These are phyloP conservation scores for Haplographium delicatum DNA, from an alignment of 495 filamentous ascomycete species.

Conservation along the genomic window DNA sequence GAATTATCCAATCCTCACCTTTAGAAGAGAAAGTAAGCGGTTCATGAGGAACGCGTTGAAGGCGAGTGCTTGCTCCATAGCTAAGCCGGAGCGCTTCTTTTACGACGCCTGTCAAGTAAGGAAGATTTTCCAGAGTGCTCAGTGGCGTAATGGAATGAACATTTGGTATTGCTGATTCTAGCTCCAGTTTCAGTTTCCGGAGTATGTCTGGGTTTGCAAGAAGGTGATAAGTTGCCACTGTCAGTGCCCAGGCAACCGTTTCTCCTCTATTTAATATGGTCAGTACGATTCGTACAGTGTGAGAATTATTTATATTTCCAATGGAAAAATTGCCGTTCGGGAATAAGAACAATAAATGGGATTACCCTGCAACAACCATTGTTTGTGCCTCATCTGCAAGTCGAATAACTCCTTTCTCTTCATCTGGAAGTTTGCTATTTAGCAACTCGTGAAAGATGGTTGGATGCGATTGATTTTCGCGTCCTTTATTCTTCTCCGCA, in stretches of 20 bases:
- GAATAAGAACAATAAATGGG: too few relatives aligned
- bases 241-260: slow-evolving; percentile 29
- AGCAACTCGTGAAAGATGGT: slow-evolving; percentile 19
- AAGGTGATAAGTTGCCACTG: slow-evolving; percentile 30
- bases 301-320: too few relatives aligned
- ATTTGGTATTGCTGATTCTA: slow-evolving; percentile 19
- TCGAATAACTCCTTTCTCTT: slow-evolving; percentile 28
- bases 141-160: slow-evolving; percentile 20
- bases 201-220: slow-evolving; percentile 26
- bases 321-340: too few relatives aligned
- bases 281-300: too few relatives aligned
- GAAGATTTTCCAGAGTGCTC: slow-evolving; percentile 34
- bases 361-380: slow-evolving; percentile 26
- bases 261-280: too few relatives aligned
- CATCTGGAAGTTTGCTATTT: slow-evolving; percentile 18
- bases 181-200: slow-evolving; percentile 26
- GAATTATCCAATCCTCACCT: slow-evolving; percentile 28
- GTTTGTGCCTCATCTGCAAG: slow-evolving; percentile 29
- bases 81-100: slow-evolving; percentile 40
- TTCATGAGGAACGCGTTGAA: slow-evolving; percentile 31
- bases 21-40: slow-evolving; percentile 3
- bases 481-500: background rate
- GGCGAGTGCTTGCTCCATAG: slow-evolving; percentile 30
- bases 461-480: background rate
- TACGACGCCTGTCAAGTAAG: slow-evolving; percentile 41